These are phyloP conservation scores for Xerocomellus intermedius DNA, from an alignment of 768 basidiomycete species.

Conservation along the genomic window DNA sequence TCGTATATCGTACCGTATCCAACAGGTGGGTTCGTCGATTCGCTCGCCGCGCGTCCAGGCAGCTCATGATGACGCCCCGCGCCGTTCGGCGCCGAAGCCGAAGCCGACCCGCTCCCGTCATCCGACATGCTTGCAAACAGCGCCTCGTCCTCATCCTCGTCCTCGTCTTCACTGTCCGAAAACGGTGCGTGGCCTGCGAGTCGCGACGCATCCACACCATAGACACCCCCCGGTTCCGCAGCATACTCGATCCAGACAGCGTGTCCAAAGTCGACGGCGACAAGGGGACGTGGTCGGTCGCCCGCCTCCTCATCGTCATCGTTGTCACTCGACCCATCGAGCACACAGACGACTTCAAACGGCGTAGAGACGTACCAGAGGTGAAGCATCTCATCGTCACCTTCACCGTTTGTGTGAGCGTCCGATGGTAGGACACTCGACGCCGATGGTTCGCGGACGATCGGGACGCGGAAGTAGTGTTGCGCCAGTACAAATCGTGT, in stretches of 20 bases:
- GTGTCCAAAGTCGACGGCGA: conserved; percentile 87
- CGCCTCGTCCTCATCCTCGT: conserved; percentile 18
- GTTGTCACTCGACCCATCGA: conserved; percentile 39
- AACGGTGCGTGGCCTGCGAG: conserved; percentile 25
- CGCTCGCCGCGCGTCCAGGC: conserved; percentile 1
- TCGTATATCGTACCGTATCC: conserved; percentile 23
- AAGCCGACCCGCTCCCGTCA: background rate
- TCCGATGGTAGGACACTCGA: conserved; percentile 4
- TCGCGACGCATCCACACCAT: conserved; percentile 29
- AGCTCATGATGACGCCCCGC: background rate
- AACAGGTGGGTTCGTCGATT: conserved; percentile 14
- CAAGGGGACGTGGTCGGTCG: conserved; percentile 62
- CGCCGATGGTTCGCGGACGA: conserved; percentile 29
- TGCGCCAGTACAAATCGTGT: conserved; percentile 68
- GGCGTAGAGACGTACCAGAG: conserved; percentile 71
- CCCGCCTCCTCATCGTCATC: conserved; percentile 33
- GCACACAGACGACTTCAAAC: conserved; percentile 69
- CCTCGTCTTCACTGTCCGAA: conserved; percentile 32
- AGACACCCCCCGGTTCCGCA: conserved; percentile 32
- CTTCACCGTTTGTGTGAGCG: conserved; percentile 10
- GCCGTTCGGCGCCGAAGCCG: conserved; percentile 4
- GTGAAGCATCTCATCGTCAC: conserved; percentile 58
- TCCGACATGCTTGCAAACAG: conserved; percentile 11
- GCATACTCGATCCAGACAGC: conserved; percentile 77
- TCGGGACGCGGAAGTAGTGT: conserved; percentile 72